A percentile compares a stretch with the other conserved stretches of the same genome.
Evolutionary conservation across 75 land plant species (phyloP).

Genomic region (Adiantum capillusveneris): DNA sequence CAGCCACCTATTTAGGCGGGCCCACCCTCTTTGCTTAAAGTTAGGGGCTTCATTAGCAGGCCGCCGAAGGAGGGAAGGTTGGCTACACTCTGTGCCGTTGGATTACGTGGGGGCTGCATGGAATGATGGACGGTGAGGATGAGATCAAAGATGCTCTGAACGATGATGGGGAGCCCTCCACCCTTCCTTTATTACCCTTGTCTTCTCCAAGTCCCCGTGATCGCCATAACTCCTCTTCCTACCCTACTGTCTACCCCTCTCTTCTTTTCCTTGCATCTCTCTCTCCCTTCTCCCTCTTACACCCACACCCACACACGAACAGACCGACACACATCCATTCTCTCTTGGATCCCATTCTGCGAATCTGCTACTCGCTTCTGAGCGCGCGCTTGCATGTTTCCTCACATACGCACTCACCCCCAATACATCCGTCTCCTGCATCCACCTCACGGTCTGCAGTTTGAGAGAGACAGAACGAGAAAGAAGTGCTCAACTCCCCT

Average conservation of each 20-base stretch:
- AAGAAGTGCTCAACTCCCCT: no score
- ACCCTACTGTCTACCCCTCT: slow-evolving; percentile 3
- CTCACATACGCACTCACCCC: no score
- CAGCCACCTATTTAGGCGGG: no score
- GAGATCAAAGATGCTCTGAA: not conserved
- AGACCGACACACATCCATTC: not conserved
- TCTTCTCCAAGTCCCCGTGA: not conserved
- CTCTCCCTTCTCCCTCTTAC: no score
- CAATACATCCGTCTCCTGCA: no score
- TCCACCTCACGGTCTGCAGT: no score
- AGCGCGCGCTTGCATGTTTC: no score
- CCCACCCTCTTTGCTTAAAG: no score
- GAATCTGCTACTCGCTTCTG: not conserved
- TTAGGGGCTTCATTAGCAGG: no score
- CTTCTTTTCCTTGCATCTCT: not conserved
- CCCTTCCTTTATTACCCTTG: slow-evolving; percentile 4
- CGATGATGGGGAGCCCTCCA: not conserved
- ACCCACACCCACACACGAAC: not conserved
- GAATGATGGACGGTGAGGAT: not conserved
- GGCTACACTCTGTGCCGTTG: not conserved
- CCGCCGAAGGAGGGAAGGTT: no score
- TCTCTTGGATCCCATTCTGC: not conserved
- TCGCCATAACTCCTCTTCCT: slow-evolving; percentile 1
- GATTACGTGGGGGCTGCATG: slow-evolving; percentile 5
- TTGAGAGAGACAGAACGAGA: no score